phyloP scores from a whole-genome alignment of 768 basidiomycete genomes.

The Infundibulicybe gibba region DNA sequence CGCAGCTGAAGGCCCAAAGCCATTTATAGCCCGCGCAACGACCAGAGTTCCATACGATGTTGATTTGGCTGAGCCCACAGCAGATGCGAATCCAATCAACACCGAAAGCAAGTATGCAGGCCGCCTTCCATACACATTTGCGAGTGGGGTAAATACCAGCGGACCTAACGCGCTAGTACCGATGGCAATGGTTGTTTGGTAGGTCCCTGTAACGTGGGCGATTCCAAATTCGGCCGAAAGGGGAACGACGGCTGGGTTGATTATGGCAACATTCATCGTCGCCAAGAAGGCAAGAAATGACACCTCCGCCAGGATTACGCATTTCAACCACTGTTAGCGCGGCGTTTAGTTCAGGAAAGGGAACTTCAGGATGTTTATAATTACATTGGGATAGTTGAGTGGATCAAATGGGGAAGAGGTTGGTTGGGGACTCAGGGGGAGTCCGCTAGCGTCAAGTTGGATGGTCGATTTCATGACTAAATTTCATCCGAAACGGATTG shows the following conservation, averaged over 20 bases:
- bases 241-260: constrained; percentile 34
- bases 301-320: constrained; percentile 24
- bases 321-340: constrained; percentile 29
- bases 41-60: constrained; percentile 28
- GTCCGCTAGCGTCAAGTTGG: constrained; percentile 30
- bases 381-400: constrained; percentile 35
- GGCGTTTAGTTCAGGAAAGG: neutral
- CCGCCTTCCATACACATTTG: constrained; percentile 36
- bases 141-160: constrained; percentile 33
- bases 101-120: constrained; percentile 31
- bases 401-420: constrained; percentile 34
- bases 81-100: constrained; percentile 28
- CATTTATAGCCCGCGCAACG: constrained; percentile 31
- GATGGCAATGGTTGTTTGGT: constrained; percentile 35
- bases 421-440: constrained; percentile 41
- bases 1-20: constrained; percentile 30
- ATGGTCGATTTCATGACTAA: neutral
- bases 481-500: no score
- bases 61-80: constrained; percentile 27
- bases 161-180: constrained; percentile 31
- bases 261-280: constrained; percentile 32
- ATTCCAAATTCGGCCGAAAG: constrained; percentile 33
- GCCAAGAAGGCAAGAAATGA: constrained; percentile 31
- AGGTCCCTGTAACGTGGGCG: constrained; percentile 31
- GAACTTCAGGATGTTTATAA: neutral